Evolutionary conservation across 2,329 filamentous ascomycete genomes (phyloP), one percentile per base, ranked within the genome.

Genomic region (Aspergillus ochraceoroseus): DNA sequence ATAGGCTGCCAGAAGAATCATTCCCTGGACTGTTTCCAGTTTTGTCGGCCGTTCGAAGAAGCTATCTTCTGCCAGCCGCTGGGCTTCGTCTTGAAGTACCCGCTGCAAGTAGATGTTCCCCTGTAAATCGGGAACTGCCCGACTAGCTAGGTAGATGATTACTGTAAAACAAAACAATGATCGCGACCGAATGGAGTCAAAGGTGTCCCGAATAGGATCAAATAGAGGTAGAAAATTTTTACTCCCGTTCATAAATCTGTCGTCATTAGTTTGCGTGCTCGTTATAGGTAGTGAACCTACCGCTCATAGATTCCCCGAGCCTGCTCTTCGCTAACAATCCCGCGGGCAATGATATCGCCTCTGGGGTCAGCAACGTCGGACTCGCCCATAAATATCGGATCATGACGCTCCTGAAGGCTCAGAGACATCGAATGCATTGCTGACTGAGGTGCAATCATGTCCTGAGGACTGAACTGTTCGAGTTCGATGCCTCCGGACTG

Each of bases 341-440:
- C 60, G 9, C 60, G 52, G 4, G 46, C 54, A 32, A 63, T 52
- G 1, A 63, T 51, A 34, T 63, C 59, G 5, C 58, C 54, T 38
- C 51, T 51, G 0, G 49, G 46, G 18, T 62, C 59, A 1, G 53
- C 54, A 29, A 54, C 57, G 8, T 48, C 38, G 1, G 59, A 52
- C 8, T 49, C 53, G 3, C 60, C 59, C 48, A 62, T 54, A 13
- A 63, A 62, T 3, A 62, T 62, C 54, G 61, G 35, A 18, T 6
- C 2, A 19, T 5, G 56, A 6, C 53, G 53, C 7, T 51, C 61
- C 1, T 57, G 35, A 9, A 63, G 42, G 27, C 62, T 63, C 14
- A 63, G 58, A 7, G 61, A 63, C 60, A 63, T 62, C 1, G 60
- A 62, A 41, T 63, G 61, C 40, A 62, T 54, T 2, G 54, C 58